Base-by-base conservation (phyloP, 1,139 yeast genomes). In the Candida frijolesensis region DNA sequence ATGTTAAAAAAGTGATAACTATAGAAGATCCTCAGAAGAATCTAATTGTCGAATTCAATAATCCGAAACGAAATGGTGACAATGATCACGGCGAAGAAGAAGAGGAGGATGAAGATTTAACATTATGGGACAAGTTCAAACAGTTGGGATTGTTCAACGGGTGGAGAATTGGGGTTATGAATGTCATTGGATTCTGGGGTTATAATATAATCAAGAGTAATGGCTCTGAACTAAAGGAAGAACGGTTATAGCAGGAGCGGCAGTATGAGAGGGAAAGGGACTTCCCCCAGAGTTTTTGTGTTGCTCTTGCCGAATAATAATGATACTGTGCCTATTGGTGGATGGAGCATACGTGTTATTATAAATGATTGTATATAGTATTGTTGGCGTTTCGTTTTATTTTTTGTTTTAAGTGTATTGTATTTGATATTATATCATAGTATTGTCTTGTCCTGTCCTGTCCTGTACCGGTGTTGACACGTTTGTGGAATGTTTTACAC, bases 111-210 rank as follows among this genome's bases (percentile, higher is more conserved):
- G 55, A 51, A n/a, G 52, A 51, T 49, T 48, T 44, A 42, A 51
- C 48, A 22, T 46, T 61, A 27, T 59, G 61, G 54, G 57, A 57
- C 18, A 57, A 51, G 29, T 49, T 67, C 15, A 59, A 52, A 64
- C 73, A 55, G 37, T 59, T 72, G 50, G 76, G 77, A 1, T 73
- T 91, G 49, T 91, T 89, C 76, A 82, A 92, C 59, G 98, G 98
- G 43, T 94, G 98, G 97, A 80, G 91, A 65, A 85, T 90, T 38
- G 95, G 96, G 15, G 76, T 88, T 12, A 67, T 89, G 57, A 90
- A 94, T 54, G 81, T 89, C 10, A 67, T 89, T 49, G 94, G 96
- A 18, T 86, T 85, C 52, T 91, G 96, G 88, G 94, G 96, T 5
- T 82, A 90, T 57, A 80, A 82, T 46, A 77, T 89, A 44, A 62